Evolutionary conservation across 139 green algal genomes (phyloP), one percentile per base, ranked within the genome.

Genomic region (Dunaliella sp.): DNA sequence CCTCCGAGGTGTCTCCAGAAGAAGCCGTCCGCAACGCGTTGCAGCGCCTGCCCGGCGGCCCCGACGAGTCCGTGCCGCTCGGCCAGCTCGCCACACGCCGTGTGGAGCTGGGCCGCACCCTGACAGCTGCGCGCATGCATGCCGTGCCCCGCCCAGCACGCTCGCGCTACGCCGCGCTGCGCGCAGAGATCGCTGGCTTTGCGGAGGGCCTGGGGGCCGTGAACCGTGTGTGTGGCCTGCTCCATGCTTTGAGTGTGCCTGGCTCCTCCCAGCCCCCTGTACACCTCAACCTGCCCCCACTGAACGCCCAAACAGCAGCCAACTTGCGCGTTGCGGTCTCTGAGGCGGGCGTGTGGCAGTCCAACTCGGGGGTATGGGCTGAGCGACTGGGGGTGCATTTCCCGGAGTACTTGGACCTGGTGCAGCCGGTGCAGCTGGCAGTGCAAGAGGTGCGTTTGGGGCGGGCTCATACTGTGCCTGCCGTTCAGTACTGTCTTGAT

Each of bases 341-440:
- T 34, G 87, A 86, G 86, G 90, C 90, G 3, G 80, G 79, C 28
- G 59, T 90, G 37, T 94, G 91, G 91, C 32, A 82, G 22, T 76
- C 65, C 24, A 95, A 91, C 36, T 93, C 92, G n/a, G 85, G 80
- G 12, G 87, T 88, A 0, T 97, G 94, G 92, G 74, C 33, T 0
- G 82, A 89, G 7, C 80, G 92, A 0, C 88, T 97, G 57, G 73
- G 77, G 1, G 26, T 33, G 37, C 80, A 89, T 81, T 98, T 94
- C 86, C 87, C 87, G 0, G 77, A 81, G 37, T 99, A 99, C 87
- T 36, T 85, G 12, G 97, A 99, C 83, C 86, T 99, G 1, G 73
- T 95, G 31, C 91, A 97, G 88, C 97, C 97, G 1, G 84, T 99
- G 32, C 88, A 93, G 80, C 89, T 98, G 86, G 95, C 94, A 1